Percentiles rank a stretch among this genome's conserved stretches.
These are phyloP conservation scores for Carallia brachiata DNA, from an alignment of 345 rosid genomes.

Conservation along the genomic window DNA sequence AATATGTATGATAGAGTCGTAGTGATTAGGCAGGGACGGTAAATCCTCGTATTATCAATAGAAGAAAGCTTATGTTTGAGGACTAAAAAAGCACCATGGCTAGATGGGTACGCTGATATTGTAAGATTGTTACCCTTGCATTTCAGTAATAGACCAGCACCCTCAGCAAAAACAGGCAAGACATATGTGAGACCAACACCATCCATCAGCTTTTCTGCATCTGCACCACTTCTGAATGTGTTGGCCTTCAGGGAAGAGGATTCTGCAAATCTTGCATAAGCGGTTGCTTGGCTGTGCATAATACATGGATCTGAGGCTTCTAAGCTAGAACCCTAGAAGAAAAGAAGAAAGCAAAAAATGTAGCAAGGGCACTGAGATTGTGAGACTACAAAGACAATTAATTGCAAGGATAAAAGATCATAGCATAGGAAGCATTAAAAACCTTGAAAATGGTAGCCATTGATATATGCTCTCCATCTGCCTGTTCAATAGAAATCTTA, in stretches of 20 bases:
- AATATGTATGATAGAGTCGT: no score
- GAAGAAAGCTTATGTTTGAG: background rate
- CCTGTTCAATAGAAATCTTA: slow-evolving; percentile 13
- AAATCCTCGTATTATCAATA: background rate
- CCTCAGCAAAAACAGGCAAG: slow-evolving; percentile 86
- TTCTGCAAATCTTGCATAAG: slow-evolving; percentile 61
- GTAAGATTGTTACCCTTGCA: slow-evolving; percentile 40
- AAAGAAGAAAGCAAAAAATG: background rate
- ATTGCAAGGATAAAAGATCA: background rate
- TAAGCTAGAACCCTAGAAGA: slow-evolving; percentile 25
- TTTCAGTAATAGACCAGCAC: slow-evolving; percentile 63
- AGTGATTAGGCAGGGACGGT: background rate
- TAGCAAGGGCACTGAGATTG: background rate
- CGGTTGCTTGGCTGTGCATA: slow-evolving; percentile 69
- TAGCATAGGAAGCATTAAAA: background rate
- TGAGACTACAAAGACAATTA: background rate
- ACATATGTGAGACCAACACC: slow-evolving; percentile 40
- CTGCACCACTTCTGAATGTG: slow-evolving; percentile 22
- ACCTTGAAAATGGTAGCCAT: slow-evolving; percentile 44
- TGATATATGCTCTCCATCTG: slow-evolving; percentile 27
- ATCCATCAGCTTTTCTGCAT: slow-evolving; percentile 24
- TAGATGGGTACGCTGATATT: slow-evolving; percentile 1
- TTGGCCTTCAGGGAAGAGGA: slow-evolving; percentile 31
- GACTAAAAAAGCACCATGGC: background rate
- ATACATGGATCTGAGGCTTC: slow-evolving; percentile 34